Base-by-base conservation (phyloP, 306 rosid species). In the Abrus pulchellus region DNA sequence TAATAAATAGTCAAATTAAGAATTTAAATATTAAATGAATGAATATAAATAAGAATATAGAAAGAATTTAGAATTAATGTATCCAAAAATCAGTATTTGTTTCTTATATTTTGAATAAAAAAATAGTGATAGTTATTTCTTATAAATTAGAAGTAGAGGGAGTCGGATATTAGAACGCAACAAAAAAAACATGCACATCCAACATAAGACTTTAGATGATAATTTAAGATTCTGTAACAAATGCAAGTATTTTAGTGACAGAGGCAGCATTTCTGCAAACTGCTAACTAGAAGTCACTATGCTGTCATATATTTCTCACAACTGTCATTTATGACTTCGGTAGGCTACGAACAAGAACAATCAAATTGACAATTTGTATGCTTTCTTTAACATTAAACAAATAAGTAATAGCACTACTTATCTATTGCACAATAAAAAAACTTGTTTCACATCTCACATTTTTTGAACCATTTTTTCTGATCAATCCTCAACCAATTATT, bases 301-400 rank as follows among this genome's bases (percentile, higher is more conserved):
- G 75, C 13, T 56, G 82, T 76, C 57, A 44, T 71, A 45, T 56
- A 72, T 44, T 64, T 72, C 72, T 54, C 56, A 48, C 49, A 64
- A 76, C 14, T 20, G 44, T 30, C 10, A 30, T 40, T 61, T 44
- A 43, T 62, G 56, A 68, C 62, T 32, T 49, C 5, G 68, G 40
- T 33, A 68, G 71, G 48, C 72, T 47, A 82, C 40, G 62, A 75
- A 36, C 60, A 32, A 68, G 77, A 30, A 82, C 66, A 67, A 44
- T 20, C 44, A 38, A 48, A 55, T 61, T 45, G 72, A 49, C 47
- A 67, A 12, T 75, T 28, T 49, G 43, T 54, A 63, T 64, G 75
- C 4, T 28, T 41, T 77, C 62, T 44, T 34, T 44, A 34, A 64
- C 62, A 77, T 61, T 70, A 41, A 70, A 53, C 75, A 45, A 72